A percentile compares a stretch with the other conserved stretches of the same genome.
Evolutionary conservation across 2,329 filamentous ascomycete species (phyloP).

Genomic region (Talaromyces sp.): DNA sequence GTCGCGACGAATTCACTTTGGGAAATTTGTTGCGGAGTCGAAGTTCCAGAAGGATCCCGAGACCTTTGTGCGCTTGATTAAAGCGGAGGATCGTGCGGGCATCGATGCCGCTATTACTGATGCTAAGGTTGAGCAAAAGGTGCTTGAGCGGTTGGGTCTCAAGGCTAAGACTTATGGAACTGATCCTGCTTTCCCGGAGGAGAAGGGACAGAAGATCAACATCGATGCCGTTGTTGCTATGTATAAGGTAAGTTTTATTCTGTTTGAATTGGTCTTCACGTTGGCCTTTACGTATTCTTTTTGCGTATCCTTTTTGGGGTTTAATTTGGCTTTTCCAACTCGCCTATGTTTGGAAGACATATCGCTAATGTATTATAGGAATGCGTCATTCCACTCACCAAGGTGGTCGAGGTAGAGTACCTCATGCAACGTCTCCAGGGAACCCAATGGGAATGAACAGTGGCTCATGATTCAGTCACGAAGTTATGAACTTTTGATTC

Average conservation of each 20-base stretch:
- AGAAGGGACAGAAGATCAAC: constrained; percentile 72
- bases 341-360: not conserved
- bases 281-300: too few species aligned
- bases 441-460: constrained; percentile 50
- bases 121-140: constrained; percentile 82
- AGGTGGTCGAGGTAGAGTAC: constrained; percentile 97
- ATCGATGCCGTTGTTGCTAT: constrained; percentile 87
- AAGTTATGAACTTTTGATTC: constrained; percentile 19
- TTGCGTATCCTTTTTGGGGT: not conserved
- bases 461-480: constrained; percentile 5
- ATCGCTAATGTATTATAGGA: constrained; percentile 40
- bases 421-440: constrained; percentile 83
- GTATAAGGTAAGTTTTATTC: constrained; percentile 62
- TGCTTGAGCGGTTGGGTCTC: constrained; percentile 79
- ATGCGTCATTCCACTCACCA: constrained; percentile 96
- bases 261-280: not conserved
- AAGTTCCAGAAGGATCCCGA: constrained; percentile 87
- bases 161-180: constrained; percentile 95
- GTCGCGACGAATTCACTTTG: constrained; percentile 90
- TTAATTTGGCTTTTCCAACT: not conserved
- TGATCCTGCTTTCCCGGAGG: constrained; percentile 69
- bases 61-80: constrained; percentile 79
- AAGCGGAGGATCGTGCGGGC: constrained; percentile 73
- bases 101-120: constrained; percentile 93
- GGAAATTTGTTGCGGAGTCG: constrained; percentile 95